Conservation (phyloP, 139 green algal species). For the Closterium sp. region DNA sequence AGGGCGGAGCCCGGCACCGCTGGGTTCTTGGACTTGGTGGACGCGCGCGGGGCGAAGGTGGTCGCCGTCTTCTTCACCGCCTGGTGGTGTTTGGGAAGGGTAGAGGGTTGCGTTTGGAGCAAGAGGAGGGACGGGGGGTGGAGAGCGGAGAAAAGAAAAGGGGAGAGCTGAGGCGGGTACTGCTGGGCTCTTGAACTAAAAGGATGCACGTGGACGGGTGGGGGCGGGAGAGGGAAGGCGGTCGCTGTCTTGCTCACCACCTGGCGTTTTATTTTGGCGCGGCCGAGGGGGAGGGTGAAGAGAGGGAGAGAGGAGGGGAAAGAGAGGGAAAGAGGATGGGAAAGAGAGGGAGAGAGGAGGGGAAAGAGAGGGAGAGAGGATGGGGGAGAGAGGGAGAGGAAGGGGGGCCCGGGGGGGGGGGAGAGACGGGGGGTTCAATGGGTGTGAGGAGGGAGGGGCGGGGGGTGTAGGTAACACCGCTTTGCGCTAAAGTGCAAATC, state of each 20-base stretch:
- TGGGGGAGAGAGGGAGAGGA: neutral
- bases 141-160: no score
- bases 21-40: conserved; percentile 75
- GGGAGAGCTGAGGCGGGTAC: no score
- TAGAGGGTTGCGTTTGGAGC: neutral
- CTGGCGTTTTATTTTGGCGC: no score
- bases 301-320: no score
- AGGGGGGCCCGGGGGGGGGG: no score
- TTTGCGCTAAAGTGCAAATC: no score
- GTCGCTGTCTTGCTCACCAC: neutral
- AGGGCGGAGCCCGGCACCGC: conserved; percentile 77
- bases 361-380: neutral
- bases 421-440: no score
- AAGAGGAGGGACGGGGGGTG: neutral
- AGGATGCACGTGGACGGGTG: no score
- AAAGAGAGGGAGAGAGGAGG: neutral
- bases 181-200: no score
- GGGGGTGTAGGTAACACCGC: no score
- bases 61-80: conserved; percentile 36
- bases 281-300: no score
- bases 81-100: neutral
- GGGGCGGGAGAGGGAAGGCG: neutral
- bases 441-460: no score
- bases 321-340: neutral
- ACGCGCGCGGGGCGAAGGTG: conserved; percentile 51